Evolutionary conservation across 1,284 basidiomycete genomes (phyloP).

Genomic region (Ceratobasidium theobromae): DNA sequence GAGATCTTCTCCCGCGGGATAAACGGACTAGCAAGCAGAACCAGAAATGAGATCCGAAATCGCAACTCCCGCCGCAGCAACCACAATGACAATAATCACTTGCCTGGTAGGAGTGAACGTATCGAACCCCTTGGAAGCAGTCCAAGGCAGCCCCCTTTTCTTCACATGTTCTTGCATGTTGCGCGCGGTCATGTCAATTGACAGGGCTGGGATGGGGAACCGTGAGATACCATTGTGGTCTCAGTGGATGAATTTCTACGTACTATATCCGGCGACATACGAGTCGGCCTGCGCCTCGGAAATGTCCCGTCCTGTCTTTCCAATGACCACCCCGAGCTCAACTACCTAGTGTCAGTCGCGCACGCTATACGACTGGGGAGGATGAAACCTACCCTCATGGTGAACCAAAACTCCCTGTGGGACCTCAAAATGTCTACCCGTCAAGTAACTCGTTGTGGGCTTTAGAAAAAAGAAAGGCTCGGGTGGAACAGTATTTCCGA

Average conservation of each 20-base stretch:
- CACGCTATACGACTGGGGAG: not conserved
- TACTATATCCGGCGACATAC: slow-evolving; percentile 91
- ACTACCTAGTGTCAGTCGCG: slow-evolving; percentile 53
- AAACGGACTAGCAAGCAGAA: slow-evolving; percentile 78
- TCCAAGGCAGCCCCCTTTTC: slow-evolving; percentile 92
- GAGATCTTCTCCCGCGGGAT: slow-evolving; percentile 71
- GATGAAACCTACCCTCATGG: slow-evolving; percentile 72
- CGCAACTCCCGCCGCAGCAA: too few relatives aligned
- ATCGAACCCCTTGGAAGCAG: slow-evolving; percentile 88
- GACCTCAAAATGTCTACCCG: slow-evolving; percentile 82
- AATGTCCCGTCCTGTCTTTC: slow-evolving; percentile 82
- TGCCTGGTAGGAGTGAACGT: slow-evolving; percentile 78
- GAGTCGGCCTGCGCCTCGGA: slow-evolving; percentile 66
- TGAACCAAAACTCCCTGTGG: slow-evolving; percentile 83
- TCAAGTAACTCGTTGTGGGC: slow-evolving; percentile 87
- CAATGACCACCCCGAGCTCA: slow-evolving; percentile 95
- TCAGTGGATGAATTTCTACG: slow-evolving; percentile 38
- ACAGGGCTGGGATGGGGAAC: slow-evolving; percentile 63
- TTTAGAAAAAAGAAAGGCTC: slow-evolving; percentile 99
- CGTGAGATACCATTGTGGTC: not conserved
- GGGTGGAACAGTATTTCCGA: slow-evolving; percentile 85
- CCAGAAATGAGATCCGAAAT: too few relatives aligned
- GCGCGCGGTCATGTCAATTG: slow-evolving; percentile 93
- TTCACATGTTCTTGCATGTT: slow-evolving; percentile 95
- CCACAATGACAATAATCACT: slow-evolving; percentile 36